Base-by-base conservation (phyloP, 345 rosid species). In the Eutrema heterophyllum region DNA sequence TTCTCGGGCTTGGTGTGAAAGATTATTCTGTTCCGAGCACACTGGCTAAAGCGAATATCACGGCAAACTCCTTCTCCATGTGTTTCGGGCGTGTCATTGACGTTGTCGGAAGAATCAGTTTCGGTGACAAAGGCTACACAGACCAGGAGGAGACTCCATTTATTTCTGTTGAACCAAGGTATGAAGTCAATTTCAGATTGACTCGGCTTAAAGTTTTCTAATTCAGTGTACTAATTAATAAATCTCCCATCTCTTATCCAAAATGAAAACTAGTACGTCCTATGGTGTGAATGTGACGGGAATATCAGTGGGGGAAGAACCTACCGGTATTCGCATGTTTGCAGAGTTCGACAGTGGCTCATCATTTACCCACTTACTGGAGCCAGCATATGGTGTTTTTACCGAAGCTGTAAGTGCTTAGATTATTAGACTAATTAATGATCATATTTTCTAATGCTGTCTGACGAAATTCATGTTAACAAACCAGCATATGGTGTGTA, bases 21-120 rank as follows among this genome's bases (percentile, higher is more conserved):
- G 83, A 78, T 9, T 59, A 79, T 6, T 95, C 99, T 18, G 96
- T 94, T 78, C 98, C 97, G 10, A 94, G 92, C 82, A 79, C 85
- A 26, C 82, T 94, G 68, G 93, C 97, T 21, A 78, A 83, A 41
- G 78, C 85, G 21, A 91, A 91, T 21, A 18, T 78, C 56, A 75
- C 85, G 8, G 71, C 92, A 30, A 81, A 90, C 86, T 95, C 99
- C n/a, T 95, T 95, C 77, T 95, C 99, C 51, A 87, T 92, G 90
- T 95, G 99, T 81, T 90, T 95, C 52, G 85, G 87, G 48, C 38
- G 33, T 41, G 46, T 76, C 52, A 32, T 76, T 32, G 84, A 77
- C 61, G 81, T 83, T 43, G 4, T 78, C 5, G 99, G 99, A 51
- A 87, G 99, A 84, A 92, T 95, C 77, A 90, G 81, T 65, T 92